A percentile compares a stretch with the other conserved stretches of the same genome.
phyloP scores from a whole-genome alignment of 768 basidiomycete species.

The Leucocoprinus leucothites region DNA sequence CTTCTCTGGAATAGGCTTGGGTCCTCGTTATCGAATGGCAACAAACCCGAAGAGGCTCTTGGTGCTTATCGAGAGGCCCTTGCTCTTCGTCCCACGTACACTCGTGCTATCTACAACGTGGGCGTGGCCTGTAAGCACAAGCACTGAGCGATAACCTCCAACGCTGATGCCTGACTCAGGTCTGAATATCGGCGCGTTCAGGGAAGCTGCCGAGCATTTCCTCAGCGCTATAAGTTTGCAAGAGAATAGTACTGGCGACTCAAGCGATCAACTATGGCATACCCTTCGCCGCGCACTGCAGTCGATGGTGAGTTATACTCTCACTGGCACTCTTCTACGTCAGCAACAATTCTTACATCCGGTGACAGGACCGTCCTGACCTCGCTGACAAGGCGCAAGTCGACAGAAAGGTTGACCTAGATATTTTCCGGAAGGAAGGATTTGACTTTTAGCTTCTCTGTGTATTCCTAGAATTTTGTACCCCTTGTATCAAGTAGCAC shows the following conservation, averaged over 20 bases:
- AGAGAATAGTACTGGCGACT: conserved; percentile 62
- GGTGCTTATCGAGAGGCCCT: conserved; percentile 90
- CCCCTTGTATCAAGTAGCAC: neutral
- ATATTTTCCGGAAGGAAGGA: conserved; percentile 76
- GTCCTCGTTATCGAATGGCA: conserved; percentile 91
- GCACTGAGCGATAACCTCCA: neutral
- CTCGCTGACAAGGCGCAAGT: conserved; percentile 73
- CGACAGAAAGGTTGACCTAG: conserved; percentile 58
- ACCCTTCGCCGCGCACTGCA: conserved; percentile 81
- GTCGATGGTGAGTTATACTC: conserved; percentile 66
- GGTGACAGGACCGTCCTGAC: conserved; percentile 68
- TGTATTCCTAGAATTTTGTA: conserved; percentile 8
- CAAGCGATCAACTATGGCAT: conserved; percentile 85
- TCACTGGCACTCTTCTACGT: neutral
- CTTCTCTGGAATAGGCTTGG: conserved; percentile 95
- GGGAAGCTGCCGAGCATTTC: conserved; percentile 96
- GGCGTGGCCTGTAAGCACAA: conserved; percentile 86
- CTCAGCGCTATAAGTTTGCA: conserved; percentile 82
- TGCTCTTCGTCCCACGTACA: conserved; percentile 89
- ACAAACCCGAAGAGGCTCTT: conserved; percentile 89
- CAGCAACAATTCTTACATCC: conserved; percentile 9
- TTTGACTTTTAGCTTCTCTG: conserved; percentile 73
- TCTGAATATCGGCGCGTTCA: conserved; percentile 91
- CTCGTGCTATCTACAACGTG: conserved; percentile 95
- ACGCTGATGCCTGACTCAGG: conserved; percentile 42